A percentile compares a stretch with the other conserved stretches of the same genome.
Conservation (phyloP, 108 stramenopile genomes). For the Skeletonema tropicum region DNA sequence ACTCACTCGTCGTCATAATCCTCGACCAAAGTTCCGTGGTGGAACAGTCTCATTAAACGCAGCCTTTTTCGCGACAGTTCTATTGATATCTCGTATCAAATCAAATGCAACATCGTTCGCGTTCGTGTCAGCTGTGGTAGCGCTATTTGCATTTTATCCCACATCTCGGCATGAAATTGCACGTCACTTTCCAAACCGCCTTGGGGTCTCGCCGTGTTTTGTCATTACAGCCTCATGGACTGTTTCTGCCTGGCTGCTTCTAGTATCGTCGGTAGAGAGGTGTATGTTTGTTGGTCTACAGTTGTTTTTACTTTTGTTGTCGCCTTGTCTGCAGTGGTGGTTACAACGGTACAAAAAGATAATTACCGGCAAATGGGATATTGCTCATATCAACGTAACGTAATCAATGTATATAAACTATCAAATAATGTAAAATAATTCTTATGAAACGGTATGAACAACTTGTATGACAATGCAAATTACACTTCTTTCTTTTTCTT, state of each 20-base stretch:
- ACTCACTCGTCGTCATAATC: conserved; percentile 3
- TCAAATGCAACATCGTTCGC: conserved; percentile 53
- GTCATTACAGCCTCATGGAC: conserved; percentile 22
- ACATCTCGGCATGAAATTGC: conserved; percentile 58
- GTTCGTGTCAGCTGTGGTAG: conserved; percentile 59
- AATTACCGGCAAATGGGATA: conserved; percentile 76
- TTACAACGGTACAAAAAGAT: conserved; percentile 54
- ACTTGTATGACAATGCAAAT: conserved; percentile 8
- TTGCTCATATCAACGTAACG: conserved; percentile 39
- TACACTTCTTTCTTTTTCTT: conserved; percentile 1
- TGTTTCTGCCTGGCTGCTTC: conserved; percentile 25
- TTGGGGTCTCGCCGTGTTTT: conserved; percentile 29
- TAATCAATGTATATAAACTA: not conserved
- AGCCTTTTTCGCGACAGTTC: conserved; percentile 70
- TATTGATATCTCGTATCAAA: conserved; percentile 67
- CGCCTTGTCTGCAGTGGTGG: conserved; percentile 52
- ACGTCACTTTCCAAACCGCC: conserved; percentile 22
- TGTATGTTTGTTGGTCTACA: conserved; percentile 38
- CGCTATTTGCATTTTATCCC: conserved; percentile 79
- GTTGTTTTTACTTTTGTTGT: conserved; percentile 37
- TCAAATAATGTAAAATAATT: not conserved
- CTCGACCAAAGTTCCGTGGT: conserved; percentile 69
- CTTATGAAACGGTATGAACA: not conserved
- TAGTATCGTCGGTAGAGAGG: conserved; percentile 31
- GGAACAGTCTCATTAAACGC: conserved; percentile 77